These are phyloP conservation scores for Forsythia viridissima DNA, from an alignment of 257 asterid species.

Conservation along the genomic window DNA sequence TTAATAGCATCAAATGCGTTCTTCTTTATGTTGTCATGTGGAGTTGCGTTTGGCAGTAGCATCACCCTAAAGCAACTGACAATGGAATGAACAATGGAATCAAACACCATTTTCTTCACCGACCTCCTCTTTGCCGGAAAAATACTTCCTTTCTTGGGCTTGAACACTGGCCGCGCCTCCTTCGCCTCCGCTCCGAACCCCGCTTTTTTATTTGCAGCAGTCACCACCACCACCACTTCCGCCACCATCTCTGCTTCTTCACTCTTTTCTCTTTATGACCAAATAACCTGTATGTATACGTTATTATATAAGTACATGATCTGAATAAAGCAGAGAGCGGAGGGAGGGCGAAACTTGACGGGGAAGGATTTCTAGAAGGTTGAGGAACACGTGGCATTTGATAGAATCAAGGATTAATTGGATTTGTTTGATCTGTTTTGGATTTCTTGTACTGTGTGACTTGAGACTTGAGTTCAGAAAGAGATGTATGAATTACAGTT, in stretches of 20 bases:
- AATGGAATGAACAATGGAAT: background rate
- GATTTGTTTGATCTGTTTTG: too few species aligned
- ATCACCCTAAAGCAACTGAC: background rate
- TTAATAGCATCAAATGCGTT: too few species aligned
- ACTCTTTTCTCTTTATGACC: background rate
- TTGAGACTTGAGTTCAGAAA: too few species aligned
- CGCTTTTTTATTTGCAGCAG: background rate
- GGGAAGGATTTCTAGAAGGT: background rate
- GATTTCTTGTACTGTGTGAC: too few species aligned
- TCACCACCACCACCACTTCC: background rate
- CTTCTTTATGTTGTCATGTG: background rate
- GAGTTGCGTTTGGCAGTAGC: background rate
- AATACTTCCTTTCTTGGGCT: conserved; percentile 3
- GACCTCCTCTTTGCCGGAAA: conserved; percentile 10
- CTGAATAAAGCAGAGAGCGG: background rate
- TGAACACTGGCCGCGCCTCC: background rate
- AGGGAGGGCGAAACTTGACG: background rate
- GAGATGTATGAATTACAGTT: too few species aligned
- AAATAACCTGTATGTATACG: background rate
- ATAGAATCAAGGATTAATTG: background rate
- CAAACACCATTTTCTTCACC: conserved; percentile 5
- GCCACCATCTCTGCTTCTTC: background rate
- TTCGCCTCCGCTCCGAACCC: background rate
- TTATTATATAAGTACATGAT: background rate
- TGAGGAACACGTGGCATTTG: background rate